Conservation (phyloP, 331 rosid species). For the Stylosanthes scabra region DNA sequence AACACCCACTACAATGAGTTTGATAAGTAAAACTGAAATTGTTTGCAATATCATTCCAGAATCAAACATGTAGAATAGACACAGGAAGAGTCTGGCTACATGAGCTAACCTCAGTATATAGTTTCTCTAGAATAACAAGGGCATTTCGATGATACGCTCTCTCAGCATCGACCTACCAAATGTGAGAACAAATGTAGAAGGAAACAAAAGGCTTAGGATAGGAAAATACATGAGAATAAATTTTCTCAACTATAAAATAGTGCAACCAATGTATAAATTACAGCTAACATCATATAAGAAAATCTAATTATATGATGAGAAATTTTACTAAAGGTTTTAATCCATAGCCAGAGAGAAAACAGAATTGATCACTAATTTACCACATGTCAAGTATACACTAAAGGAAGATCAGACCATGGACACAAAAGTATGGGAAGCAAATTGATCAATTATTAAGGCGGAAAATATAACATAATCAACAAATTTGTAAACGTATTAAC, state of each 20-base stretch:
- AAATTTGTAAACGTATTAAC: neutral
- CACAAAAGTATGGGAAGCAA: constrained; percentile 23
- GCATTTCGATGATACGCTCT: constrained; percentile 80
- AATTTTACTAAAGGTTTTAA: constrained; percentile 25
- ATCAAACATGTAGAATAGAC: constrained; percentile 18
- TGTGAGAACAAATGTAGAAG: constrained; percentile 23
- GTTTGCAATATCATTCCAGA: constrained; percentile 25
- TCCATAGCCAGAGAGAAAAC: neutral
- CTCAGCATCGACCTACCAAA: constrained; percentile 83
- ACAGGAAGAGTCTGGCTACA: constrained; percentile 22
- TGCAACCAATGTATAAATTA: constrained; percentile 5
- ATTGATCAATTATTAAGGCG: neutral
- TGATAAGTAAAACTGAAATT: constrained; percentile 9
- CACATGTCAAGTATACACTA: constrained; percentile 19
- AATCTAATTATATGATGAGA: neutral
- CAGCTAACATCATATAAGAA: constrained; percentile 26
- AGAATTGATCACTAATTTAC: neutral
- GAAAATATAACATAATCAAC: constrained; percentile 3
- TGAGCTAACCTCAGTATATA: constrained; percentile 76
- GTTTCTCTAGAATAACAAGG: constrained; percentile 73
- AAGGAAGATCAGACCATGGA: constrained; percentile 5
- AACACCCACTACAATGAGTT: constrained; percentile 35
- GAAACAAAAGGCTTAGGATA: constrained; percentile 9
- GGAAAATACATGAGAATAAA: neutral
- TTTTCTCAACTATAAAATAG: constrained; percentile 17